Conservation (phyloP, 1,284 basidiomycete genomes). For the Psilocybe mexicana region DNA sequence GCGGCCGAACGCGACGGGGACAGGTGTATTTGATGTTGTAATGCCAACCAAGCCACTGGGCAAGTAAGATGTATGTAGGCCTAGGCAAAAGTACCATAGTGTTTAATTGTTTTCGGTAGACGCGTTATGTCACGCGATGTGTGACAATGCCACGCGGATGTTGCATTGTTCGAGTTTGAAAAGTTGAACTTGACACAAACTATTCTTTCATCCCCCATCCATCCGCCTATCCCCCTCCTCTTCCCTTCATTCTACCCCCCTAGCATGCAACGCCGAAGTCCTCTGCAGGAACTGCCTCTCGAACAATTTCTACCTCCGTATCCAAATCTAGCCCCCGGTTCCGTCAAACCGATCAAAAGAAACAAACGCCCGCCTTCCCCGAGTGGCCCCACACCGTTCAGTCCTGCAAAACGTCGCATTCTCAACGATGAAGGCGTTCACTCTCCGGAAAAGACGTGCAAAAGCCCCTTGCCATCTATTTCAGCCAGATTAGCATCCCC, state of each 20-base stretch:
- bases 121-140: slow-evolving; percentile 38
- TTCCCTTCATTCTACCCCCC: slow-evolving; percentile 11
- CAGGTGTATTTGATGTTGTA: slow-evolving; percentile 86
- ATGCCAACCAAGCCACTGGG: slow-evolving; percentile 44
- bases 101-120: slow-evolving; percentile 9
- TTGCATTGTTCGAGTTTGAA: slow-evolving; percentile 24
- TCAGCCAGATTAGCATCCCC: slow-evolving; percentile 24
- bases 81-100: slow-evolving; percentile 16
- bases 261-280: slow-evolving; percentile 40
- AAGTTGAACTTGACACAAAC: slow-evolving; percentile 15
- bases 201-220: slow-evolving; percentile 16
- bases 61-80: slow-evolving; percentile 3
- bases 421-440: slow-evolving; percentile 57
- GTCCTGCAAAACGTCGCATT: slow-evolving; percentile 70
- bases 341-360: slow-evolving; percentile 30
- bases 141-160: slow-evolving; percentile 31
- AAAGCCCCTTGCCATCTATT: slow-evolving; percentile 33
- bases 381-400: slow-evolving; percentile 44
- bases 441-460: slow-evolving; percentile 35
- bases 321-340: slow-evolving; percentile 22
- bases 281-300: slow-evolving; percentile 60
- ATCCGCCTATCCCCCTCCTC: slow-evolving; percentile 13
- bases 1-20: slow-evolving; percentile 80
- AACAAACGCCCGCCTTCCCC: slow-evolving; percentile 61
- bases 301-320: slow-evolving; percentile 46